Base-by-base conservation (phyloP, 2,329 filamentous ascomycete species). In the Magnaporthiopsis rhizophila region DNA sequence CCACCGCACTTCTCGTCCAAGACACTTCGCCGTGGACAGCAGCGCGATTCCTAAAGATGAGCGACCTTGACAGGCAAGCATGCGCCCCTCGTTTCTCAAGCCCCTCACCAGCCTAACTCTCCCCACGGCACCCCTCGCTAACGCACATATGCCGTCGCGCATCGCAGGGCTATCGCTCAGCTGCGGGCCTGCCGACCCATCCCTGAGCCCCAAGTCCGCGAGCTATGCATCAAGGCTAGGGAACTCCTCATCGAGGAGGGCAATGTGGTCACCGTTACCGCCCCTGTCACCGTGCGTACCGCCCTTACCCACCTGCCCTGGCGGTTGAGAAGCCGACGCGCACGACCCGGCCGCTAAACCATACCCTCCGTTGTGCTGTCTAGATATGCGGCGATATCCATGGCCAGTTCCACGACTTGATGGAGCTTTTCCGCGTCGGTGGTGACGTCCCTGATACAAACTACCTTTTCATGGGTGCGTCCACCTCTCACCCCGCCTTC, bases 211-310 rank as follows among this genome's bases (percentile, higher is more conserved):
- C 91, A 98, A 79, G 96, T 99, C 67, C 90, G 94, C 74, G 94
- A 99, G 79, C 84, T 99, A 71, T 98, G 95, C 79, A 94, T 97
- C 82, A 97, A 97, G 75, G 95, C 95, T 63, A 87, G 95, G 68
- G 95, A 99, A 80, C 85, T 99, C 64, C 80, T 99, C 69, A 97
- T 99, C 67, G 95, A 98, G 77, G 95, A 99, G 79, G 94, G 92
- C 69, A 98, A 99, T 75, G 94, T 98, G 62, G 94, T 98, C 68
- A 92, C 90, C 24, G 94, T 99, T 67, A 90, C 94, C 74, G 94
- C 94, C 67, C 94, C 94, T 28, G 94, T 98, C 66, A 98, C 94
- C 75, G 89, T 92, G 86, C 64, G 83, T 58, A 13, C 63, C 24
- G 9, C 28, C 26, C 56, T 62, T 62, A 24, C 13, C 24, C 59